Base-by-base conservation (phyloP, 768 basidiomycete species). In the Macrolepiota fuliginosa region DNA sequence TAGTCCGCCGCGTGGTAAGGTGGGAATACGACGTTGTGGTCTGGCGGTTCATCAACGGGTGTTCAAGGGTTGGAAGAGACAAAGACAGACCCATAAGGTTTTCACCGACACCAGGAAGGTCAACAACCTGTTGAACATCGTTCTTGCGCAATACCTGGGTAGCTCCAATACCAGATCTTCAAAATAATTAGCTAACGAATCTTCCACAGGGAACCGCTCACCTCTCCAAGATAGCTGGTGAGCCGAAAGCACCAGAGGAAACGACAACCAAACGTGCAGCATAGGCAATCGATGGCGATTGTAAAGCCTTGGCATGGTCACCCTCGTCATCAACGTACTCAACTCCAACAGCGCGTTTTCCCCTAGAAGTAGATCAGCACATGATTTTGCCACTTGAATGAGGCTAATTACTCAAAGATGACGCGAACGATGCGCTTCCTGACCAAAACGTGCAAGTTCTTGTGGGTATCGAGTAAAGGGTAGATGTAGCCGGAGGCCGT, bases 81-180 rank as follows among this genome's bases (percentile, higher is more conserved):
- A 40, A 25, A 19, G n/a, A 57, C 68, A 40, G 55, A 81, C 84
- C 85, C 64, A 80, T 77, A 56, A 83, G 85, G 64, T 91, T 83
- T 68, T 89, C 87, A 11, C 92, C 91, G 0, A 95, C 91, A 17
- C 87, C 88, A 1, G 90, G 89, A 13, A 92, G 81, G 57, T 90
- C 84, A 13, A 89, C 78, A 27, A 84, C 54, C 61, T 78, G 75
- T 6, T 72, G 65, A 35, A 93, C 80, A 11, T 76, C 77, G 56
- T 81, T 73, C 36, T 72, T 73, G 42, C 79, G 67, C 42, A 92
- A 73, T 42, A 88, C 65, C 0, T 72, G 68, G 2, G 69, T 65
- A 0, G 81, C 77, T 2, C 92, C 92, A 57, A 95, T 87, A 5
- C 92, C 68, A 0, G 65, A 81, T 66, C 60, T 61, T 19, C 22